Conservation (phyloP, 805 yeast species). For the Suhomyces sp. region DNA sequence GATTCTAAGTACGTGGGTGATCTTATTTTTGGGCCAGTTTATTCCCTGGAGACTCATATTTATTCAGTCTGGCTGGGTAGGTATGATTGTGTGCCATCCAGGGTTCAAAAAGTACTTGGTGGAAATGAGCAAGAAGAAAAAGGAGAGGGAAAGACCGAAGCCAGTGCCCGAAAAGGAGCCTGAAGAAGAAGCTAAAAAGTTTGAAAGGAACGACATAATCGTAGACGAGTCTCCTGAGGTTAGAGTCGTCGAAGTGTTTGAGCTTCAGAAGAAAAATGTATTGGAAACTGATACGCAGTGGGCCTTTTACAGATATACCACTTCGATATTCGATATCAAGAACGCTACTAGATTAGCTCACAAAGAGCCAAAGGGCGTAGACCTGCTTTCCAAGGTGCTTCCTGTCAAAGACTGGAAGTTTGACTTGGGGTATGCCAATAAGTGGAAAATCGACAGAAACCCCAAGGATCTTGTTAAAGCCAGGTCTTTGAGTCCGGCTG, state of each 20-base stretch:
- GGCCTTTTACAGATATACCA: slow-evolving; percentile 58
- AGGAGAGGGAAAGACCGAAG: neutral
- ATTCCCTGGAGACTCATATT: slow-evolving; percentile 66
- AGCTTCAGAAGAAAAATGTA: slow-evolving; percentile 64
- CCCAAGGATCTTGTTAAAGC: slow-evolving; percentile 52
- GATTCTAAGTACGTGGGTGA: slow-evolving; percentile 28
- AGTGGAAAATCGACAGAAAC: slow-evolving; percentile 64
- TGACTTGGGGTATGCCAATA: slow-evolving; percentile 45
- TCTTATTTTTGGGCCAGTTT: slow-evolving; percentile 46
- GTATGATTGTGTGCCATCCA: slow-evolving; percentile 60
- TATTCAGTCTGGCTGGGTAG: slow-evolving; percentile 56
- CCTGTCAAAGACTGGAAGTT: slow-evolving; percentile 79
- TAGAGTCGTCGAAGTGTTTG: slow-evolving; percentile 70
- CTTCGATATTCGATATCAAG: slow-evolving; percentile 49
- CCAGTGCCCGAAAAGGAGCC: slow-evolving; percentile 9
- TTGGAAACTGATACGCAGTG: slow-evolving; percentile 57
- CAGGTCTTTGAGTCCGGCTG: slow-evolving; percentile 27
- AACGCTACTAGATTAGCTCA: slow-evolving; percentile 41
- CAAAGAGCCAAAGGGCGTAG: slow-evolving; percentile 65
- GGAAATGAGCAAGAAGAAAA: slow-evolving; percentile 4
- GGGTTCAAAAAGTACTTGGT: slow-evolving; percentile 31
- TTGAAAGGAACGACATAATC: slow-evolving; percentile 52
- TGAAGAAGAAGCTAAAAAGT: slow-evolving; percentile 9
- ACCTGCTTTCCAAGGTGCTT: slow-evolving; percentile 48
- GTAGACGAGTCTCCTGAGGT: slow-evolving; percentile 65